Base-by-base conservation (phyloP, 768 basidiomycete genomes). In the Myochromella boudieri region DNA sequence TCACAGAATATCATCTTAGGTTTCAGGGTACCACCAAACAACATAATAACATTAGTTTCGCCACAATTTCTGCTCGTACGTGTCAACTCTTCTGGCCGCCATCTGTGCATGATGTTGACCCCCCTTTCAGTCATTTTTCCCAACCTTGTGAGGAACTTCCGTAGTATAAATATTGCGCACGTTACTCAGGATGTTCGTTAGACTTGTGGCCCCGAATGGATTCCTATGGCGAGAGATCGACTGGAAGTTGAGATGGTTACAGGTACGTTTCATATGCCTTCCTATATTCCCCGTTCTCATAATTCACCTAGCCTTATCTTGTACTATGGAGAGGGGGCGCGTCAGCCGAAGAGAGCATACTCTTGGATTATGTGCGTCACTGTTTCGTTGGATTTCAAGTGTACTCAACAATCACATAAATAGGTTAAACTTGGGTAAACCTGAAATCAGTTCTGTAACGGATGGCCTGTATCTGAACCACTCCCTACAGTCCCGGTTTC, bases 341-440 rank as follows among this genome's bases (percentile, higher is more conserved):
- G 1, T 60, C 67, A 2, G 82, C 84, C 1, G 70, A 81, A 45
- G 77, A 81, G 51, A 79, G 79, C 42, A 60, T 88, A n/a, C 65
- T 88, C 14, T 58, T 85, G 20, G 80, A 87, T 60, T 87, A 87
- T 61, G 82, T 84, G 53, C 39, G 80, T 28, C 42, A 42, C 29
- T n/a, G n/a, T n/a, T 49, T 17, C 33, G 29, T 40, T 21, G 37
- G 37, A 18, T 46, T 20, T 12, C 17, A 33, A 26, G n/a, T 6
- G 17, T 15, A 36, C 29, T 37, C 25, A 49, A 12, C 12, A 49
- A 20, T 7, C 6, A 20, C 24, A 26, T 18, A 14, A 24, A 41
- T 40, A 80, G 81, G 62, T 76, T 42, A 63, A 61, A 27, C 57
- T 75, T 21, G 77, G 74, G 77, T 81, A 60, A 29, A 46, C 11